These are phyloP conservation scores for Suillus ampliporus DNA, from an alignment of 768 basidiomycete genomes.

Conservation along the genomic window DNA sequence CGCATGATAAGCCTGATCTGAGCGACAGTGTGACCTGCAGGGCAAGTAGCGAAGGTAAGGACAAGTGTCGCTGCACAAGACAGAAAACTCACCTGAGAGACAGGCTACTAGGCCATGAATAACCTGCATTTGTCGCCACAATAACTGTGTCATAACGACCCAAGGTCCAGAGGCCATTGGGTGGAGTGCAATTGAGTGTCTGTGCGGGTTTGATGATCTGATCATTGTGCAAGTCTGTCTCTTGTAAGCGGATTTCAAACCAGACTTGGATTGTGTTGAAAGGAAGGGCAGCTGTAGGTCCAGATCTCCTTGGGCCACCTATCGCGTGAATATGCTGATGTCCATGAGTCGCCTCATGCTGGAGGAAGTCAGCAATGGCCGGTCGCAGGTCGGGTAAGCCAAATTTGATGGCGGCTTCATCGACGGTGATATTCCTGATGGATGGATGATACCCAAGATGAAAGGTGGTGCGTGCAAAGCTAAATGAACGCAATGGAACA, in stretches of 20 bases:
- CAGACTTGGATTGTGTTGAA: neutral
- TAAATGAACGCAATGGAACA: constrained; percentile 22
- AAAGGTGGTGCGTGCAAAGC: constrained; percentile 21
- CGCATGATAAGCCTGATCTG: constrained; percentile 10
- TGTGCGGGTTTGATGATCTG: neutral
- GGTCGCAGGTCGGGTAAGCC: constrained; percentile 32
- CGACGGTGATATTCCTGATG: constrained; percentile 24
- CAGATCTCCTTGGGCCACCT: neutral
- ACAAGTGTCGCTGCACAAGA: no score
- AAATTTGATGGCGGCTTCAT: constrained; percentile 28
- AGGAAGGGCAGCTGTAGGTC: neutral
- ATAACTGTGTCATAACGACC: constrained; percentile 7
- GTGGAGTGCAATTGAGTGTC: neutral
- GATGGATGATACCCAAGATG: constrained; percentile 31
- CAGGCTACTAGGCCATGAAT: constrained; percentile 3
- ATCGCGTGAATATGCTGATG: neutral
- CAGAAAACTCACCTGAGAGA: neutral
- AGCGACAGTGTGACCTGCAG: constrained; percentile 10
- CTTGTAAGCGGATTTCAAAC: constrained; percentile 14
- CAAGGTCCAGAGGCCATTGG: neutral
- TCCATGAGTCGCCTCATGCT: neutral
- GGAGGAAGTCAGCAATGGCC: constrained; percentile 20
- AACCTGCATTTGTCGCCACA: neutral
- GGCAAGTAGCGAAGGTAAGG: no score
- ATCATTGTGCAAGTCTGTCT: neutral